Evolutionary conservation across 768 basidiomycete species (phyloP), one percentile per base, ranked within the genome.

Genomic region (Terana coerulea): DNA sequence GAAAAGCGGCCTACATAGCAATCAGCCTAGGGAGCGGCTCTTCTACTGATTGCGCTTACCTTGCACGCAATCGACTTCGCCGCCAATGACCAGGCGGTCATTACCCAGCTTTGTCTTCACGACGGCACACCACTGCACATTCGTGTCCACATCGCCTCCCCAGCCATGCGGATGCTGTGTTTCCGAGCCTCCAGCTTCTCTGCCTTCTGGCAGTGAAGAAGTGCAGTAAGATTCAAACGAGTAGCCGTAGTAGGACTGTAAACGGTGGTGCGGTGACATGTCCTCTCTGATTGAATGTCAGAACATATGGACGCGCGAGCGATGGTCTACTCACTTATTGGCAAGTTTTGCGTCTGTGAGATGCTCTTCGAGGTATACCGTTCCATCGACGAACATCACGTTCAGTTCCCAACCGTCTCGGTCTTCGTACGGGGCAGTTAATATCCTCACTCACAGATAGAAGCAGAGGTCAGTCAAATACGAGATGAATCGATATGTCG

Each of bases 151-250:
- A 53, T 88, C 84, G 0, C 85, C 84, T 47, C 88, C 79, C 87
- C 86, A 91, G 1, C 84, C 86, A 17, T 60, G 58, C 30, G 59
- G 62, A 54, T 56, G 61, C 25, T 25, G 19, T 6, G 5, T 6
- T 6, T 36, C 52, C 41, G 21, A 33, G 2, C 17, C 35, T 22
- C 42, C 17, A 33, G 22, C 51, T 21, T 58, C 59, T 6, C 46
- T 51, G 0, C 52, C 24, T 0, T 64, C 61, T 7, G 66, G 66
- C 22, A 55, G 47, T 25, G 72, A 63, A 2, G 69, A 67, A 3
- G 92, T 94, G 66, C 88, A 91, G 60, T 85, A 95, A 14, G 90
- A 88, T 64, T 95, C 92, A 58, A 95, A 95, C 0, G 91, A 79
- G 66, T 94, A 94, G 15, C 91, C 92, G 64, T 85, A 90, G 66